Conservation (phyloP, 2,329 filamentous ascomycete genomes). For the Pleomassaria siparia region DNA sequence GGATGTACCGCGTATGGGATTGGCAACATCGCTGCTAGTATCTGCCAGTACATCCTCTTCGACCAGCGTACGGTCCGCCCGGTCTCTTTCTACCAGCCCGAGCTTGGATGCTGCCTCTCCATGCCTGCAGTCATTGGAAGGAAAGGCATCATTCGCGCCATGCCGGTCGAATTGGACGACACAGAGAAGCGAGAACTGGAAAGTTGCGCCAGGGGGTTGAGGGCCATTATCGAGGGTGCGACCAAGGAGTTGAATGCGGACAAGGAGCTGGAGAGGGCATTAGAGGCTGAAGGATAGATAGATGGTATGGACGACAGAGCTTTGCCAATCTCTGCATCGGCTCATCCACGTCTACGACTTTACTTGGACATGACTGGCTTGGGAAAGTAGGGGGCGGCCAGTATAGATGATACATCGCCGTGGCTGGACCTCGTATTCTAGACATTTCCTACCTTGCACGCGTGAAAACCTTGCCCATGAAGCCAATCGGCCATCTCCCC, state of each 20-base stretch:
- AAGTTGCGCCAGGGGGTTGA: slow-evolving; percentile 40
- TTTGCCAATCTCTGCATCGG: too few species aligned
- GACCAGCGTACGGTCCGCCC: slow-evolving; percentile 52
- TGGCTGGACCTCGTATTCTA: too few species aligned
- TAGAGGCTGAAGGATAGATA: slow-evolving; percentile 15
- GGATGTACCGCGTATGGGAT: slow-evolving; percentile 56
- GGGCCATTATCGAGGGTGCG: slow-evolving; percentile 40
- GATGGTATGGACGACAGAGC: too few species aligned
- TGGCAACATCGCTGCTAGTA: slow-evolving; percentile 50
- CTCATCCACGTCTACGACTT: too few species aligned
- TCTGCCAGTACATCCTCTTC: slow-evolving; percentile 54
- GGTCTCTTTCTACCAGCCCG: slow-evolving; percentile 53
- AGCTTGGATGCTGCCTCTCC: slow-evolving; percentile 53
- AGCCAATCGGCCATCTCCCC: too few species aligned
- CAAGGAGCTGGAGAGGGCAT: slow-evolving; percentile 25
- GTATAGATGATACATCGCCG: too few species aligned
- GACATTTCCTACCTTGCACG: too few species aligned
- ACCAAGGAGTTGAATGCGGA: slow-evolving; percentile 38
- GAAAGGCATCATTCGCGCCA: slow-evolving; percentile 47
- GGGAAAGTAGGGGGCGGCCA: too few species aligned
- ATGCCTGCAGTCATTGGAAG: slow-evolving; percentile 54
- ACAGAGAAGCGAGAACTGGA: slow-evolving; percentile 36
- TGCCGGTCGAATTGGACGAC: slow-evolving; percentile 39
- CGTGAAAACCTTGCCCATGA: too few species aligned
- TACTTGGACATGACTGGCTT: too few species aligned